Conservation (phyloP, 208 protist species). For the Leishmania major region DNA sequence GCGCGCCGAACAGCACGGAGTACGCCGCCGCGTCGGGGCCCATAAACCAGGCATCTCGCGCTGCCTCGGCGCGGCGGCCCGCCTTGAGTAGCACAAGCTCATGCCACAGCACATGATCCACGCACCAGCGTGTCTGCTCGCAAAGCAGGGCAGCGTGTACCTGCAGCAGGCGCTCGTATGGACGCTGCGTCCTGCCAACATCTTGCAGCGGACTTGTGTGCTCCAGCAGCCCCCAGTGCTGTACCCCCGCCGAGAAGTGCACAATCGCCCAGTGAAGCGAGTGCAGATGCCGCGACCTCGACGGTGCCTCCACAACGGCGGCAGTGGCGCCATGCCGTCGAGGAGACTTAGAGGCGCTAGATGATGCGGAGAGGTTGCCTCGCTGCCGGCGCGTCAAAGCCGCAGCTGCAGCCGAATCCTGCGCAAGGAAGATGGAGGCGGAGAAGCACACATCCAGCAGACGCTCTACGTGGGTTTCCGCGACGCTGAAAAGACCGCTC, state of each 20-base stretch:
- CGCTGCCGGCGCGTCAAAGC: neutral
- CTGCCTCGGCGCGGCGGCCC: conserved; percentile 9
- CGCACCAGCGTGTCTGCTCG: conserved; percentile 10
- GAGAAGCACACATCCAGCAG: conserved; percentile 66
- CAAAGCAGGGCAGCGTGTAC: conserved; percentile 46
- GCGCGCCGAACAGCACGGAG: neutral
- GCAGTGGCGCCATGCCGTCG: neutral
- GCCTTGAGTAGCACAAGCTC: conserved; percentile 30
- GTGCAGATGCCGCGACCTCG: conserved; percentile 16
- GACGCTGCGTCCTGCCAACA: conserved; percentile 23
- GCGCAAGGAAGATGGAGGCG: conserved; percentile 65
- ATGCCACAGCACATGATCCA: conserved; percentile 20
- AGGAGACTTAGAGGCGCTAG: neutral
- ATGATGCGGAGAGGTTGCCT: neutral
- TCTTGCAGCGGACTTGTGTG: conserved; percentile 45
- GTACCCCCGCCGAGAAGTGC: conserved; percentile 65
- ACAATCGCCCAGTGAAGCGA: conserved; percentile 67
- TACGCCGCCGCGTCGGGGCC: conserved; percentile 8
- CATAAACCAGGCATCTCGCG: conserved; percentile 25
- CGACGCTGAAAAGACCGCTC: conserved; percentile 56
- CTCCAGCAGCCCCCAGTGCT: conserved; percentile 59
- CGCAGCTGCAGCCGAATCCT: conserved; percentile 22
- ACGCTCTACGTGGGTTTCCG: conserved; percentile 67
- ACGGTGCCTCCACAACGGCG: neutral
- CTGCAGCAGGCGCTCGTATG: conserved; percentile 45